A percentile compares a stretch with the other conserved stretches of the same genome.
Evolutionary conservation across 768 basidiomycete species (phyloP).

Genomic region (Baorangia bicolor): DNA sequence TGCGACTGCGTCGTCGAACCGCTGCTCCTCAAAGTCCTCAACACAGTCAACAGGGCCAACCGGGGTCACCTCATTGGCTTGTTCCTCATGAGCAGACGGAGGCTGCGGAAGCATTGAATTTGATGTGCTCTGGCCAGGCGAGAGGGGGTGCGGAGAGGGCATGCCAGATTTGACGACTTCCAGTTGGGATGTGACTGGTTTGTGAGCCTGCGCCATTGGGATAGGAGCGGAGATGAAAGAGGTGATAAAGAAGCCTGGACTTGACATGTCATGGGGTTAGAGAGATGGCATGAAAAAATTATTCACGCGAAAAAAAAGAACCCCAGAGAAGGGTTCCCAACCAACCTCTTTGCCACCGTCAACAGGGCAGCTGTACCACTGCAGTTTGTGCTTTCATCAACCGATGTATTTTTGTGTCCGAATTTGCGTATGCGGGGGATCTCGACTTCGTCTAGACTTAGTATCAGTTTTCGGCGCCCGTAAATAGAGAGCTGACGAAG

Average conservation of each 20-base stretch:
- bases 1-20: slow-evolving; percentile 33
- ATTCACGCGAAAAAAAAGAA: slow-evolving; percentile 21
- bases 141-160: slow-evolving; percentile 21
- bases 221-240: slow-evolving; percentile 34
- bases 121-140: slow-evolving; percentile 16
- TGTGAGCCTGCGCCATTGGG: slow-evolving; percentile 23
- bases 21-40: slow-evolving; percentile 11
- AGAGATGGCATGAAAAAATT: slow-evolving; percentile 18
- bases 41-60: not conserved
- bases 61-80: not conserved
- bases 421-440: slow-evolving; percentile 53
- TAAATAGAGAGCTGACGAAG: not conserved
- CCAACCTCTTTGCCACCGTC: slow-evolving; percentile 22
- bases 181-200: slow-evolving; percentile 18
- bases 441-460: slow-evolving; percentile 44
- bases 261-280: slow-evolving; percentile 29
- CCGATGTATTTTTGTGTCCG: slow-evolving; percentile 31
- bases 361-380: slow-evolving; percentile 10
- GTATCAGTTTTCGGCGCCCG: slow-evolving; percentile 2
- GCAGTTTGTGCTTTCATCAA: slow-evolving; percentile 1
- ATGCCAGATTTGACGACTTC: slow-evolving; percentile 16
- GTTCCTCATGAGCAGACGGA: slow-evolving; percentile 11
- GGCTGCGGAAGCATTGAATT: slow-evolving; percentile 27
- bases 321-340: slow-evolving; percentile 7
- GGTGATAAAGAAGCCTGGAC: slow-evolving; percentile 34